Evolutionary conservation across 2,329 filamentous ascomycete genomes (phyloP).

Genomic region (Myriosclerotinia scirpicola): DNA sequence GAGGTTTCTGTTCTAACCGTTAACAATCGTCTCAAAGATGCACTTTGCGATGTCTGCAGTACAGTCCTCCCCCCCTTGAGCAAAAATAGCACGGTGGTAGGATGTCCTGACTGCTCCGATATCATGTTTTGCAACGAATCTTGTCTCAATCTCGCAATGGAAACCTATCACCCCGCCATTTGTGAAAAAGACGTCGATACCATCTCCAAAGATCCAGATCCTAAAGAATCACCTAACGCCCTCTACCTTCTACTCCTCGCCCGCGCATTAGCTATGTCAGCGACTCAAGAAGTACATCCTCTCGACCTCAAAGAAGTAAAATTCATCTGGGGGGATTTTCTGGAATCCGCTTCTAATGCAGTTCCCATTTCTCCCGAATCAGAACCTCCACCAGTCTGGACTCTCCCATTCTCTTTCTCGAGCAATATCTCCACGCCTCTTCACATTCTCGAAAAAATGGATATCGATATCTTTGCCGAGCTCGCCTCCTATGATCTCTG

Average conservation of each 20-base stretch:
- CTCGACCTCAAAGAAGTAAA: slow-evolving; percentile 64
- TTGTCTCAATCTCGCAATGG: slow-evolving; percentile 58
- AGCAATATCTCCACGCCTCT: slow-evolving; percentile 73
- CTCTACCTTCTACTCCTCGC: slow-evolving; percentile 63
- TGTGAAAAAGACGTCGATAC: slow-evolving; percentile 67
- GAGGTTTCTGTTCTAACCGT: slow-evolving; percentile 88
- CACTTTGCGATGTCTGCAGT: slow-evolving; percentile 88
- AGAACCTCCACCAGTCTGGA: slow-evolving; percentile 61
- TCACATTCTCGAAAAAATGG: slow-evolving; percentile 81
- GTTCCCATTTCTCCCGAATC: slow-evolving; percentile 55
- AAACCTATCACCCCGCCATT: slow-evolving; percentile 62
- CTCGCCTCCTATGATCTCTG: slow-evolving; percentile 66
- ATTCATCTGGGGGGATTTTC: slow-evolving; percentile 70
- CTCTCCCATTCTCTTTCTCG: slow-evolving; percentile 75
- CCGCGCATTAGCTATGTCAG: slow-evolving; percentile 62
- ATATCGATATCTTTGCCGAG: slow-evolving; percentile 69
- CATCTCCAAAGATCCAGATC: slow-evolving; percentile 63
- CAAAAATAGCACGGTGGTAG: slow-evolving; percentile 49
- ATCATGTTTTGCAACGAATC: slow-evolving; percentile 64
- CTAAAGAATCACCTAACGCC: slow-evolving; percentile 58
- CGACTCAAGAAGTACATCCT: slow-evolving; percentile 60
- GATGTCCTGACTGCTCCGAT: slow-evolving; percentile 62
- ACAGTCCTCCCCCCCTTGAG: slow-evolving; percentile 63
- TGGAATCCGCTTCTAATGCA: slow-evolving; percentile 53
- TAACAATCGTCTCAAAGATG: slow-evolving; percentile 82